Base-by-base conservation (phyloP, 1,284 basidiomycete genomes). In the Ceratobasidium sp. region DNA sequence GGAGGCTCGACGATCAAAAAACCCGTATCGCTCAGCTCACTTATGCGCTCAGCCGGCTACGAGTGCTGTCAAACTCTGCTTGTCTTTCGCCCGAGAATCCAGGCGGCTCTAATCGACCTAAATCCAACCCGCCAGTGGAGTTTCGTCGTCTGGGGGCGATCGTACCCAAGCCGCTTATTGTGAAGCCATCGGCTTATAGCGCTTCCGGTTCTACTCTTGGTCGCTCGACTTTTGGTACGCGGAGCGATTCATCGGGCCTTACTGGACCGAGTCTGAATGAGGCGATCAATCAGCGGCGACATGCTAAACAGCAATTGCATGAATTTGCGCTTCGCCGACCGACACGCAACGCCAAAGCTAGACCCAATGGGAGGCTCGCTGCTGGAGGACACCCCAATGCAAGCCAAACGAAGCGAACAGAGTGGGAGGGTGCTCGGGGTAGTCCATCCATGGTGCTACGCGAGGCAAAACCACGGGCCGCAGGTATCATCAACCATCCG, bases 321-420 rank as follows among this genome's bases (percentile, higher is more conserved):
- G 64, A 53, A 30, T 67, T 67, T 55, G 64, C 64, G 5, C 50
- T 67, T 6, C 64, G 59, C 23, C 64, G 64, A 32, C 64, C 64
- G 21, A 36, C 64, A 6, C 64, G 64, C 4, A 55, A n/a, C 16
- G 52, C 59, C 14, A 67, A 67, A 52, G 18, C 45, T n/a, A 50
- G 64, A 30, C 41, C 36, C 30, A 55, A 3, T 32, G 48, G 50
- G 12, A 67, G 50, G n/a, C 36, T 32, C 28, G 12, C 46, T n/a
- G 61, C 46, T 8, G 50, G 36, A 30, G n/a, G 21, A 2, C 12
- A 39, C 36, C 21, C 23, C 26, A 52, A 21, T 32, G 30, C 61
- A n/a, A 48, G 3, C 9, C n/a, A 41, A 39, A 23, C 36, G 36
- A 67, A 39, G 50, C 32, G 64, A 23, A 18, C 6, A 43, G 64